A percentile compares a stretch with the other conserved stretches of the same genome.
These are phyloP conservation scores for Spergularia marina DNA, from an alignment of 148 eudicot species.

Conservation along the genomic window DNA sequence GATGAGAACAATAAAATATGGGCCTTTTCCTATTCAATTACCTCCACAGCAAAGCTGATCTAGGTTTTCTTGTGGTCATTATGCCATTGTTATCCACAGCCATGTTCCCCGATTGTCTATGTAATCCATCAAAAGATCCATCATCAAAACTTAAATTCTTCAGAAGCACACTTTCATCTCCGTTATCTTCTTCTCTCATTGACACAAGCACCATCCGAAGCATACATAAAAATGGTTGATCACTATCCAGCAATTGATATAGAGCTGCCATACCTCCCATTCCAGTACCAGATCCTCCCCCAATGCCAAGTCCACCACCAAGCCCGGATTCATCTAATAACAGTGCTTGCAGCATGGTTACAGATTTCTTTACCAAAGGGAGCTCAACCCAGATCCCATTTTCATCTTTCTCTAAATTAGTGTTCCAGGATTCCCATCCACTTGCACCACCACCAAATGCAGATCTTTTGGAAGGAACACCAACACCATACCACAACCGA, in stretches of 20 bases:
- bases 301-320: slow-evolving; percentile 97
- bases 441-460: slow-evolving; percentile 92
- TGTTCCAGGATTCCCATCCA: slow-evolving; percentile 89
- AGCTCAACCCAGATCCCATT: slow-evolving; percentile 89
- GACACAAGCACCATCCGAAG: slow-evolving; percentile 97
- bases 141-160: slow-evolving; percentile 55
- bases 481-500: slow-evolving; percentile 89
- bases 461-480: slow-evolving; percentile 50
- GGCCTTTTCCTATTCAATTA: slow-evolving; percentile 24
- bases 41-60: slow-evolving; percentile 95
- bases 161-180: slow-evolving; percentile 61
- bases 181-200: slow-evolving; percentile 91
- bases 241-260: slow-evolving; percentile 94
- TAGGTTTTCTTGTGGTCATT: slow-evolving; percentile 60
- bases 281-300: slow-evolving; percentile 99
- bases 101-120: slow-evolving; percentile 40
- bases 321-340: slow-evolving; percentile 94
- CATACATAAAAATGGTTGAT: slow-evolving; percentile 97
- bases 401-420: slow-evolving; percentile 80
- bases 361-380: slow-evolving; percentile 81
- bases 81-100: slow-evolving; percentile 39
- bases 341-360: slow-evolving; percentile 92
- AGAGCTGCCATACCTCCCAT: slow-evolving; percentile 98
- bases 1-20: background rate
- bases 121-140: slow-evolving; percentile 38